Evolutionary conservation across 2,329 filamentous ascomycete genomes (phyloP), one percentile per base, ranked within the genome.

Genomic region (Cercospora canescens): DNA sequence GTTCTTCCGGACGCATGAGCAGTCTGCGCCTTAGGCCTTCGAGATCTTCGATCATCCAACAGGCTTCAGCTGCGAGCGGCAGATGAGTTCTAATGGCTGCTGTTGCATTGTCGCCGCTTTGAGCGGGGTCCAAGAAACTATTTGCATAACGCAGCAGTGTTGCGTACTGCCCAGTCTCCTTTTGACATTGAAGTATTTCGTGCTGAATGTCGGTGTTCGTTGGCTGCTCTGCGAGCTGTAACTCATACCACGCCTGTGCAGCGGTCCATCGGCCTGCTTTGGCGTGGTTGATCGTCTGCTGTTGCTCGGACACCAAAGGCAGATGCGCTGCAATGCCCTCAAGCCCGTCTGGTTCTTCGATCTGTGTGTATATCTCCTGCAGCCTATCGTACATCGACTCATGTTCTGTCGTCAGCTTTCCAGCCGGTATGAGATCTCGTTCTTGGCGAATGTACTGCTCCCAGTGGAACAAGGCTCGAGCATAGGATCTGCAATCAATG

Each of bases 221-320:
- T 0, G 94, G 94, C 54, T 90, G 86, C 72, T 95, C 89, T 2
- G 91, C 89, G 35, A 98, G 84, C 69, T 94, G 90, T 70, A 97
- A 89, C 76, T 99, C 94, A 78, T 97, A 98, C 95, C 96, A 99
- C 69, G 92, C 96, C 79, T 98, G 95, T 26, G 94, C 95, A 60
- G 94, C 92, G 16, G 92, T 90, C 94, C 95, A 99, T 68, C 94
- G 86, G 4, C 95, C 95, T 21, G 94, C 92, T 78, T 97, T 98
- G 64, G 91, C 88, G 79, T 99, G 93, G 73, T 96, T 93, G 63
- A 97, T 84, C 34, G 97, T 91, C 76, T 98, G 94, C 76, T 97
- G 94, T 67, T 97, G 91, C 58, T 97, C 90, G 70, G 96, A 92
- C n/a, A 98, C 82, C 11, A 93, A 88, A 65, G 91, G 90, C 3